Evolutionary conservation across 2,329 filamentous ascomycete species (phyloP).

Genomic region (Scytalidium sp.): DNA sequence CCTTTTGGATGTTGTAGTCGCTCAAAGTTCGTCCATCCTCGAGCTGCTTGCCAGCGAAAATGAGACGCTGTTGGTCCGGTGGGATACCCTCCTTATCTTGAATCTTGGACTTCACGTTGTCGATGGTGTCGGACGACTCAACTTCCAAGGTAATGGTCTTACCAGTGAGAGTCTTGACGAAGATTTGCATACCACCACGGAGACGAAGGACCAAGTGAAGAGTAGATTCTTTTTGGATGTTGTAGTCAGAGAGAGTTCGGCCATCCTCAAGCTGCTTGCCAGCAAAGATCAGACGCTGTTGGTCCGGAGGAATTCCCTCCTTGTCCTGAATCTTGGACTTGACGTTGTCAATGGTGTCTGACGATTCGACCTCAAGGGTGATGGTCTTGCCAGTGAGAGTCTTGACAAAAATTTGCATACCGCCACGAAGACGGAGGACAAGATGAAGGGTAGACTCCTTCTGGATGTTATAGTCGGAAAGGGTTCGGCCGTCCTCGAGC

Average conservation of each 20-base stretch:
- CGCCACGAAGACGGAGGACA: conserved; percentile 83
- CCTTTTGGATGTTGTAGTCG: conserved; percentile 88
- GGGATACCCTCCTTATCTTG: conserved; percentile 72
- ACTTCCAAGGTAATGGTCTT: conserved; percentile 70
- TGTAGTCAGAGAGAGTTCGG: conserved; percentile 89
- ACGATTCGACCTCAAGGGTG: conserved; percentile 84
- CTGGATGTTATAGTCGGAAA: conserved; percentile 93
- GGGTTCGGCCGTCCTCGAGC: conserved; percentile 87
- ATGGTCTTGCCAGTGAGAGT: conserved; percentile 92
- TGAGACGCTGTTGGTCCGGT: conserved; percentile 67
- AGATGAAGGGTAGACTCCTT: conserved; percentile 86
- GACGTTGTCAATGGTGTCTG: conserved; percentile 91
- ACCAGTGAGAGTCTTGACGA: conserved; percentile 68
- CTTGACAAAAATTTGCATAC: conserved; percentile 89
- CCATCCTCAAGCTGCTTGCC: conserved; percentile 94
- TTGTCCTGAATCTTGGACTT: conserved; percentile 93
- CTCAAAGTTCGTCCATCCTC: conserved; percentile 77
- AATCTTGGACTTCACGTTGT: conserved; percentile 70
- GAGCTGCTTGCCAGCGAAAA: conserved; percentile 69
- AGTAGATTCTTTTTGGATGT: conserved; percentile 91
- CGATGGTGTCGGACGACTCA: conserved; percentile 66
- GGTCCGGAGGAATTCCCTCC: conserved; percentile 91
- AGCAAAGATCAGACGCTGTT: conserved; percentile 90
- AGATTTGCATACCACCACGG: conserved; percentile 77
- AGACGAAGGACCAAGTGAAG: conserved; percentile 78